Evolutionary conservation across 225 moss, liverwort and hornwort species (phyloP), one percentile per base, ranked within the genome.

Genomic region (Thuidium tamariscinum): DNA sequence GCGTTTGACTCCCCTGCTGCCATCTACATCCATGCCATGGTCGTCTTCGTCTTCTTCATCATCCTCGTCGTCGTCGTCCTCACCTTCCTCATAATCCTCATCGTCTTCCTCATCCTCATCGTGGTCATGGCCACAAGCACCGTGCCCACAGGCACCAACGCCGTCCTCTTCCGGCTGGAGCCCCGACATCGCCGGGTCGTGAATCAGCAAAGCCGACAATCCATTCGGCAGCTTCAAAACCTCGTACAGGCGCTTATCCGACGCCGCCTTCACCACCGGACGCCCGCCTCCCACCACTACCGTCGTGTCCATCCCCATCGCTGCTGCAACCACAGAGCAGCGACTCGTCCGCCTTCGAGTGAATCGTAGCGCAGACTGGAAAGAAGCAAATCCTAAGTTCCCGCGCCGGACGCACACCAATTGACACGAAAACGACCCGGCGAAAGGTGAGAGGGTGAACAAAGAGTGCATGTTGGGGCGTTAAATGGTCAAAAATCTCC

Each of bases 171-270:
- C 90, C 32, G 69, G 49, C 44, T 87, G 89, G 32, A 88, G 84
- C 39, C 93, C 88, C 21, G 89, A 86, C 93, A 97, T 95, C 49
- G 92, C 95, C 21, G 97, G 95, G 82, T 97, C 97, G 69, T 95
- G 95, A 69, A 97, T 95, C 49, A 97, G 83, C 84, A 97, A 91
- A 70, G 94, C 95, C 39, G 93, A 86, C 83, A 97, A 82, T 16
- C 97, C 97, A 84, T 95, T 97, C 30, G 91, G 85, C 85, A 97
- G 88, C 89, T 93, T 93, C 52, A 97, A 60, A 20, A 95, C 86
- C 77, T 97, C 90, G 41, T 97, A 97, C 6, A 89, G 79, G 1
- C 97, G 97, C 85, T 95, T 82, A 18, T 97, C 97, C 3, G 97
- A 95, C 18, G 97, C 92, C 20, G 95, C 97, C 63, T 94, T 95